Conservation (phyloP, 2,329 filamentous ascomycete genomes). For the Pseudocercospora fijiensis region DNA sequence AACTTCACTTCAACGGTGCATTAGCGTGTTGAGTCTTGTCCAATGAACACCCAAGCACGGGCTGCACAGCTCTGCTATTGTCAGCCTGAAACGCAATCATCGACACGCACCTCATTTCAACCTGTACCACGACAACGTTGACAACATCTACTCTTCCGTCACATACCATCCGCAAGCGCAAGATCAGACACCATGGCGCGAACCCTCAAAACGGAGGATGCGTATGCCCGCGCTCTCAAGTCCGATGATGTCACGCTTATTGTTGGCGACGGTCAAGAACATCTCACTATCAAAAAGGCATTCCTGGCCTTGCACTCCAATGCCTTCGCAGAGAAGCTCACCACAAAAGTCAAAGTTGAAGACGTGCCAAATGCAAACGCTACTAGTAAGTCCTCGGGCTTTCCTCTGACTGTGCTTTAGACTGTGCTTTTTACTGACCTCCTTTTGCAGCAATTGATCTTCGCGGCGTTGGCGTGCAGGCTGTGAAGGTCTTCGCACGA, state of each 20-base stretch:
- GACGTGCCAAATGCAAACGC: not conserved
- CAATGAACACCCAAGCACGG: not conserved
- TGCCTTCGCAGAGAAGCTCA: not conserved
- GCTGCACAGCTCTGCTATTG: not conserved
- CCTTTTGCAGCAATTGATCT: not conserved
- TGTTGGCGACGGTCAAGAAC: constrained; percentile 2
- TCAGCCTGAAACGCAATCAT: not conserved
- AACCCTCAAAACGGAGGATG: constrained; percentile 1
- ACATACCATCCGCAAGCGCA: not conserved
- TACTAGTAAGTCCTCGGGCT: not conserved
- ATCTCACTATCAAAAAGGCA: not conserved
- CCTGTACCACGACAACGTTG: not conserved
- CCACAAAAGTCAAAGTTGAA: not conserved
- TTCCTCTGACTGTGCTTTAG: not conserved
- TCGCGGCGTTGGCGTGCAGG: not conserved
- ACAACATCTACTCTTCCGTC: not conserved
- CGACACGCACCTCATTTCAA: not conserved
- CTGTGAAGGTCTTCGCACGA: constrained; percentile 4
- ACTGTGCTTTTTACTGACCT: not conserved
- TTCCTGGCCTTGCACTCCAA: constrained; percentile 2
- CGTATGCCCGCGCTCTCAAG: constrained; percentile 3
- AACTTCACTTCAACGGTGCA: constrained; percentile 3
- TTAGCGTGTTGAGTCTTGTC: not conserved
- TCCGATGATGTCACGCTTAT: not conserved
- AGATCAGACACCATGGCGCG: not conserved